Conservation (phyloP, 345 rosid genomes). For the Salix koriyanagi region DNA sequence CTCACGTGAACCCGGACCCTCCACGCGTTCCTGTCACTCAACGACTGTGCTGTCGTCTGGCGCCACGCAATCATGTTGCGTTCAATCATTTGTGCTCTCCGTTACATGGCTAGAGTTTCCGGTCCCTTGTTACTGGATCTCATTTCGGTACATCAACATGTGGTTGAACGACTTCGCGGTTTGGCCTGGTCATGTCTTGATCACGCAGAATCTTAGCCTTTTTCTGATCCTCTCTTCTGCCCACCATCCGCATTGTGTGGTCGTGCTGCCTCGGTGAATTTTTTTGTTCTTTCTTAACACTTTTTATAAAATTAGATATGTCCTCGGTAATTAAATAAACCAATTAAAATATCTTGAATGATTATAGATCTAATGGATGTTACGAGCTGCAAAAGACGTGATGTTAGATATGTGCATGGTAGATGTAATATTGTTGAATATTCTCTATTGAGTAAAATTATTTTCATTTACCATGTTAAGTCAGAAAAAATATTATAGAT, state of each 20-base stretch:
- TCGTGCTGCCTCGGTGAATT: neutral
- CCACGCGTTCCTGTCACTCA: neutral
- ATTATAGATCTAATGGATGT: no score
- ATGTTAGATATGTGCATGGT: no score
- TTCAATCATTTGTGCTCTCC: constrained; percentile 4
- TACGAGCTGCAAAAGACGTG: no score
- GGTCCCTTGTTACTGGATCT: neutral
- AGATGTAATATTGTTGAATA: no score
- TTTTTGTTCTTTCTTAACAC: neutral
- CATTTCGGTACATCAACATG: neutral
- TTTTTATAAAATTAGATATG: neutral
- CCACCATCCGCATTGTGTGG: constrained; percentile 1
- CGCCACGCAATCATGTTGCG: neutral
- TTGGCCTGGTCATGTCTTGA: constrained; percentile 10
- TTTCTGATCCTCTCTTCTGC: constrained; percentile 3
- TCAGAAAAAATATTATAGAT: no score
- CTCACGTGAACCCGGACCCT: constrained; percentile 42
- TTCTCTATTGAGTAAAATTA: no score
- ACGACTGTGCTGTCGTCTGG: neutral
- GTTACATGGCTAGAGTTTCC: neutral
- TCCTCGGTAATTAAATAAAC: no score
- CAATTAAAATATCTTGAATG: no score
- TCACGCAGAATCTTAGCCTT: neutral
- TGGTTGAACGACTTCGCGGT: constrained; percentile 21
- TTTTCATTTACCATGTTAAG: no score